Evolutionary conservation across 345 rosid genomes (phyloP), one percentile per base, ranked within the genome.

Genomic region (Salix arbutifolia): DNA sequence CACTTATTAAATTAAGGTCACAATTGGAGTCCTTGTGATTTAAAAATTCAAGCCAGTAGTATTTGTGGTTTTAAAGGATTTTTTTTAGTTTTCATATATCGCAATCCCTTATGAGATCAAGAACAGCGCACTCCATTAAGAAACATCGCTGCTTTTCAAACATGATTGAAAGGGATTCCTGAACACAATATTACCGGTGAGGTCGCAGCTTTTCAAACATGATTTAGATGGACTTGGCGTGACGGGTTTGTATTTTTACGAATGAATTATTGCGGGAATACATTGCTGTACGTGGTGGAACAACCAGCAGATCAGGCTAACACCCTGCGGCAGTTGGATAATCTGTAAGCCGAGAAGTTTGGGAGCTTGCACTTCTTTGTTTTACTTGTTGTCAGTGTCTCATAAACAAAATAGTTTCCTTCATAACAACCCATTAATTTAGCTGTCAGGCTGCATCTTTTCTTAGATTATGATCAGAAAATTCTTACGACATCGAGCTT

Each of bases 251-350:
- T 25, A 56, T 52, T 71, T n/a, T 38, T 52, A 65, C 3, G 71
- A 69, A 64, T 62, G 65, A 25, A 21, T 69, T 69, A 76, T 42
- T 52, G 53, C 13, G 23, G 38, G 69, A 50, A 76, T 58, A 69
- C 65, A 56, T 77, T 68, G 3, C 18, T 46, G 50, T 33, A 42
- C 2, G 33, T 31, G 33, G 61, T 48, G 35, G 4, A 83, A 56
- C 81, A 73, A 83, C 79, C 77, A 50, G 79, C 83, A 79, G 12
- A 62, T 72, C 21, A 50, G 3, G 18, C 48, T 14, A 56, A 68
- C 28, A 69, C 8, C 35, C 38, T 31, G 58, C 6, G 3, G 50
- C 69, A 3, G 14, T 13, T 48, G 52, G 28, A 33, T 71, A 75
- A 74, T 42, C 40, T 6, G 31, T 35, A 78, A 64, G 10, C 68